These are phyloP conservation scores for Ophiocordyceps camponoti-saundersi DNA, from an alignment of 2,329 filamentous ascomycete genomes.

Conservation along the genomic window DNA sequence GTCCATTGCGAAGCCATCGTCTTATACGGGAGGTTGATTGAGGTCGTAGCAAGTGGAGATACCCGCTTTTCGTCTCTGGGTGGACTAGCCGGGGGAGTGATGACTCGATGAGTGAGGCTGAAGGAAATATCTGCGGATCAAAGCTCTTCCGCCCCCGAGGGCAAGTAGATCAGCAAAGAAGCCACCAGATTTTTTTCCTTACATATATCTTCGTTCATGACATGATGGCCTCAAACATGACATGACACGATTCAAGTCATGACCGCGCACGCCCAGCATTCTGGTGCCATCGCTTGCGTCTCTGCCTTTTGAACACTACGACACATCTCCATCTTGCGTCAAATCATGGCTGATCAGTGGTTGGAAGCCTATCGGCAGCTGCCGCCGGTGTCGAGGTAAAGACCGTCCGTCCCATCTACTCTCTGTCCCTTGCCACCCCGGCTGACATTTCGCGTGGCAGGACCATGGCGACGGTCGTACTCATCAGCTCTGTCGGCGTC, in stretches of 20 bases:
- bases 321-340: neutral
- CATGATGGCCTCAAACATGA: conserved; percentile 11
- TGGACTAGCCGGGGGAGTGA: neutral
- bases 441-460: conserved; percentile 22
- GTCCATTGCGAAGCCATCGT: neutral
- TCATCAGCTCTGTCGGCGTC: conserved; percentile 42
- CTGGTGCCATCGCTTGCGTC: conserved; percentile 6
- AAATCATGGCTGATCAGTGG: conserved; percentile 14
- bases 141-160: neutral
- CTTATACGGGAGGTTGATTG: neutral
- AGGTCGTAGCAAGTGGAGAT: neutral
- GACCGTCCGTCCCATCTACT: neutral
- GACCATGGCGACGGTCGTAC: conserved; percentile 45
- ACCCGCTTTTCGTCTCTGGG: neutral
- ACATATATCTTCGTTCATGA: neutral
- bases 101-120: neutral
- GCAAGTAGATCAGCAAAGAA: too few relatives aligned
- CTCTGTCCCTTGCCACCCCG: neutral
- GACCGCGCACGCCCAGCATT: conserved; percentile 12
- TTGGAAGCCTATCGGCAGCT: conserved; percentile 20
- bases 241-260: conserved; percentile 16
- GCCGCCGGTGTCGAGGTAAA: conserved; percentile 24
- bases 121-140: neutral
- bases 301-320: conserved; percentile 1
- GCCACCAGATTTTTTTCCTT: neutral